A percentile compares a stretch with the other conserved stretches of the same genome.
phyloP scores from a whole-genome alignment of 352 stramenopile genomes.

The Peronospora belbahrii region DNA sequence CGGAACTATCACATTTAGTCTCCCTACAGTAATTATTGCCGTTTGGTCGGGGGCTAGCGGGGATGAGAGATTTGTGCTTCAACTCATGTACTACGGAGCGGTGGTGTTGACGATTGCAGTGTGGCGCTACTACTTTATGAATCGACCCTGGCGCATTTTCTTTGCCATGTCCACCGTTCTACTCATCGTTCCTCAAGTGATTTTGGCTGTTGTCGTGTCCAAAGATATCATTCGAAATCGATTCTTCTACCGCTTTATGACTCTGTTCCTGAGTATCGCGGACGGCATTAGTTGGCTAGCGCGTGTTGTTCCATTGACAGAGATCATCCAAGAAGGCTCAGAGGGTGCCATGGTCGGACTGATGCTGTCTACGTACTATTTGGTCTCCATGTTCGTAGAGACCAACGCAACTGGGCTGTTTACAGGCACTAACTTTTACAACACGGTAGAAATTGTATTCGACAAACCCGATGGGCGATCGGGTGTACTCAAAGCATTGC shows the following conservation, averaged over 20 bases:
- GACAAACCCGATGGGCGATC: slow-evolving; percentile 15
- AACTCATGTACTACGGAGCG: slow-evolving; percentile 16
- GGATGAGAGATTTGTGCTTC: slow-evolving; percentile 22
- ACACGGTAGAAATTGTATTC: slow-evolving; percentile 8
- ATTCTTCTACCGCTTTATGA: slow-evolving; percentile 24
- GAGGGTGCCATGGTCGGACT: slow-evolving; percentile 47
- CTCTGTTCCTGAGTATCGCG: slow-evolving; percentile 13
- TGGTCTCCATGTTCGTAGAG: slow-evolving; percentile 33
- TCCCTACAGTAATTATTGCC: slow-evolving; percentile 15
- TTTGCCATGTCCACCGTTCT: slow-evolving; percentile 19
- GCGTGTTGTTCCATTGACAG: slow-evolving; percentile 33
- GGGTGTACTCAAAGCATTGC: slow-evolving; percentile 26
- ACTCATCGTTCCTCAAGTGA: slow-evolving; percentile 18
- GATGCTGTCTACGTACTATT: slow-evolving; percentile 30
- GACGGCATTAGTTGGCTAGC: slow-evolving; percentile 18
- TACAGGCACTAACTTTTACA: slow-evolving; percentile 33
- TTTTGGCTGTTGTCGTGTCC: slow-evolving; percentile 13
- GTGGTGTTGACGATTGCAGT: slow-evolving; percentile 18
- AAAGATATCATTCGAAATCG: slow-evolving; percentile 18
- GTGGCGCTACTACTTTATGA: slow-evolving; percentile 40
- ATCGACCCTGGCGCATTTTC: slow-evolving; percentile 29
- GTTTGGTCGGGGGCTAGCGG: slow-evolving; percentile 21
- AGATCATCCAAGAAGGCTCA: slow-evolving; percentile 49
- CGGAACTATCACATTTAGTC: slow-evolving; percentile 26
- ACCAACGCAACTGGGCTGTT: slow-evolving; percentile 31